Evolutionary conservation across 371 early-diverging fungal genomes (phyloP).

Genomic region (Dinochytrium kinnereticum): DNA sequence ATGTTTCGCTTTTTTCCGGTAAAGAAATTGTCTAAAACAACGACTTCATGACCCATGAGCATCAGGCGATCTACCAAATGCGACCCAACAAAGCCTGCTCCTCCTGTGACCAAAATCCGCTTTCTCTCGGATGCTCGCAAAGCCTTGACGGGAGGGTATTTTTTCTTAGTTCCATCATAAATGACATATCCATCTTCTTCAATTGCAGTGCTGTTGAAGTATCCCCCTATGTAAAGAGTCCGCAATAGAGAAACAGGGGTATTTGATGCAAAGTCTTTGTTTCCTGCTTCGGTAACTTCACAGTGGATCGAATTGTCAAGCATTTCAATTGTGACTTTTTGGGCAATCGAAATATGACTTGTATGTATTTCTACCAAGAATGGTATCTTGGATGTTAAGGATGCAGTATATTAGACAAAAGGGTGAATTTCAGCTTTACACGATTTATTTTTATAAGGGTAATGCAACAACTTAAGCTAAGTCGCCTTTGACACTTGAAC

Average conservation of each 20-base stretch:
- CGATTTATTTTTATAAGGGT: neutral
- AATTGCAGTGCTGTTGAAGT: slow-evolving; percentile 15
- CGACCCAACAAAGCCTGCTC: slow-evolving; percentile 90
- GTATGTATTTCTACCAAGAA: too few relatives aligned
- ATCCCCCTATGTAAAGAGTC: slow-evolving; percentile 37
- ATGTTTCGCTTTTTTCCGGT: slow-evolving; percentile 65
- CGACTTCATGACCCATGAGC: slow-evolving; percentile 87
- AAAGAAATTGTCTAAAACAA: slow-evolving; percentile 86
- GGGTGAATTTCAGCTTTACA: too few relatives aligned
- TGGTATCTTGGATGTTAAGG: too few relatives aligned
- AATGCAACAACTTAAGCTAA: too few relatives aligned
- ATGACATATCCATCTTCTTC: slow-evolving; percentile 5
- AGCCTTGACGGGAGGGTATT: slow-evolving; percentile 45
- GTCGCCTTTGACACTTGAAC: neutral
- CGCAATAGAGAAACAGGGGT: slow-evolving; percentile 31
- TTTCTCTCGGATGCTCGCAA: slow-evolving; percentile 58
- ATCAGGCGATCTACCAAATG: slow-evolving; percentile 86
- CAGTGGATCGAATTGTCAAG: neutral
- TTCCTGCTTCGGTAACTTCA: slow-evolving; percentile 23
- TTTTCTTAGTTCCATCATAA: slow-evolving; percentile 28
- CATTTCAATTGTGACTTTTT: neutral
- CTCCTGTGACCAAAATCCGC: slow-evolving; percentile 87
- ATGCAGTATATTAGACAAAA: too few relatives aligned
- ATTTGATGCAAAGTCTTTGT: slow-evolving; percentile 13
- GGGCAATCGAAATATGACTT: too few relatives aligned